phyloP scores from a whole-genome alignment of 2,329 filamentous ascomycete species.

The Claviceps lovelessii region DNA sequence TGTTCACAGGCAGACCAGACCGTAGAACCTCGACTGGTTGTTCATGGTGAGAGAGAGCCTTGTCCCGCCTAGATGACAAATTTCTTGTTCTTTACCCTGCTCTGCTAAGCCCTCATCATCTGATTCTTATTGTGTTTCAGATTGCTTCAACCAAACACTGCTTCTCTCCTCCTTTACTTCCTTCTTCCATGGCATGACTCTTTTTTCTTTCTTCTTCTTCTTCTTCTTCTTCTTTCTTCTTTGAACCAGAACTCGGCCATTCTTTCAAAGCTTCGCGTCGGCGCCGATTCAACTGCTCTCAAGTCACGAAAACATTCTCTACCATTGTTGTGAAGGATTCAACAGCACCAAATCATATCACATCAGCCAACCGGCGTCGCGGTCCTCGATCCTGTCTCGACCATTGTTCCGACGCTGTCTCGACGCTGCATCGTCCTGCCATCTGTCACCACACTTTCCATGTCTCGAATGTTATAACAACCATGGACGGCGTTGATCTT shows the following conservation, averaged over 20 bases:
- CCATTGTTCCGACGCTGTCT: no score
- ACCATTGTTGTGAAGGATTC: background rate
- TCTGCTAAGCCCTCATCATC: no score
- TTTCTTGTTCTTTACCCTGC: no score
- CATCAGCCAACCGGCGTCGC: background rate
- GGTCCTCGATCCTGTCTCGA: background rate
- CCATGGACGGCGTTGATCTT: slow-evolving; percentile 22
- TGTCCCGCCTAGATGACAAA: no score
- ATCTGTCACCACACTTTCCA: background rate
- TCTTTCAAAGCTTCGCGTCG: background rate
- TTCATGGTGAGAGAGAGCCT: no score
- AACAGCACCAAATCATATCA: background rate
- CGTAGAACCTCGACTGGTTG: no score
- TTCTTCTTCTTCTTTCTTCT: no score
- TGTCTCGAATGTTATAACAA: background rate
- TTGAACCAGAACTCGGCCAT: background rate
- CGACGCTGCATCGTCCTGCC: background rate
- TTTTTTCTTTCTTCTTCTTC: no score
- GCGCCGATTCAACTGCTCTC: background rate
- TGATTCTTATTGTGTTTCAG: no score
- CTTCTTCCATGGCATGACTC: background rate
- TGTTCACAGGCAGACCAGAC: no score
- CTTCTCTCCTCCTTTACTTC: background rate
- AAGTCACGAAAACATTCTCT: background rate
- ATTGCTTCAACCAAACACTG: background rate